phyloP scores from a whole-genome alignment of 441 rosid genomes.

The Brassica hybrid region DNA sequence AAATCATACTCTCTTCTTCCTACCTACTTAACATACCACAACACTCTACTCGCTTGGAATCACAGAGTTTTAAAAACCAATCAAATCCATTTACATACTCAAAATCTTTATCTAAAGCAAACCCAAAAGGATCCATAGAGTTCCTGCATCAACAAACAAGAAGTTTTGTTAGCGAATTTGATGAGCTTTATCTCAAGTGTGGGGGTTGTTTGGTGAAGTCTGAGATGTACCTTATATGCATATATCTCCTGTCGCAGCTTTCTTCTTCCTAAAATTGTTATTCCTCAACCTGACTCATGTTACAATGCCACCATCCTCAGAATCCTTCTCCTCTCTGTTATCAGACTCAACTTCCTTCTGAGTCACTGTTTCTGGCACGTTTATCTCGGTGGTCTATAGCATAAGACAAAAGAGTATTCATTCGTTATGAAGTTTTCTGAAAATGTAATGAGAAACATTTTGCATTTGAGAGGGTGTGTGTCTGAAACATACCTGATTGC shows the following conservation, averaged over 20 bases:
- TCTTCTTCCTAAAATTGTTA: neutral
- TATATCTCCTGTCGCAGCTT: neutral
- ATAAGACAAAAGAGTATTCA: neutral
- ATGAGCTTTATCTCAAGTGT: neutral
- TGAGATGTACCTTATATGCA: conserved; percentile 37
- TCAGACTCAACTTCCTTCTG: conserved; percentile 12
- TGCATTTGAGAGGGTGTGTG: neutral
- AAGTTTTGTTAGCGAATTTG: conserved; percentile 14
- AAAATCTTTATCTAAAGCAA: conserved; percentile 25
- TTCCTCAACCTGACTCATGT: conserved; percentile 25
- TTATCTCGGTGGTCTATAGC: conserved; percentile 6
- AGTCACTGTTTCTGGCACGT: conserved; percentile 10
- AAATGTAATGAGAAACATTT: neutral
- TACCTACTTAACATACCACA: conserved; percentile 3
- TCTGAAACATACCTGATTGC: conserved; percentile 47
- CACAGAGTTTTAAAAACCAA: neutral
- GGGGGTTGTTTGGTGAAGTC: neutral
- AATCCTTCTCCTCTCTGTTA: conserved; percentile 18
- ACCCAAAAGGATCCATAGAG: conserved; percentile 15
- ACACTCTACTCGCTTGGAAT: conserved; percentile 27
- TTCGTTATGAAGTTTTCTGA: neutral
- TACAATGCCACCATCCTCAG: conserved; percentile 23
- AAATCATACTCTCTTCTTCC: conserved; percentile 1
- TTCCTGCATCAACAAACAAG: conserved; percentile 28
- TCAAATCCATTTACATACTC: conserved; percentile 40